phyloP scores from a whole-genome alignment of 2,329 filamentous ascomycete species.

The Metarhizium guizhouense region DNA sequence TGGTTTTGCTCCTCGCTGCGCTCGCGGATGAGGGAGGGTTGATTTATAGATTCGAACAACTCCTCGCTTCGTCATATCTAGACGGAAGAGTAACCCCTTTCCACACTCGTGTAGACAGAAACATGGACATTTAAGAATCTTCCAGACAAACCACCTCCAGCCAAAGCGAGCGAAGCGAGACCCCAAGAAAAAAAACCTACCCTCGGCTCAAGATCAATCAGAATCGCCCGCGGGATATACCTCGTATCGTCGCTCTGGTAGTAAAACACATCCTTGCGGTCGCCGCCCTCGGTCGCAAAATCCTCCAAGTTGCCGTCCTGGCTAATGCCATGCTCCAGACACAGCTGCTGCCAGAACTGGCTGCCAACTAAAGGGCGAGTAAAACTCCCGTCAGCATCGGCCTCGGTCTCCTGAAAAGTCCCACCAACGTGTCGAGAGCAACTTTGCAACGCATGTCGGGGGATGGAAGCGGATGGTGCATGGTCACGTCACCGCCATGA shows the following conservation, averaged over 20 bases:
- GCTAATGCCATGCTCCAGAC: constrained; percentile 95
- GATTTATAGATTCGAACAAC: too few species aligned
- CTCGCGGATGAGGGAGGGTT: not conserved
- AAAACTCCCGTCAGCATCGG: not conserved
- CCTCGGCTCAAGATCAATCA: constrained; percentile 89
- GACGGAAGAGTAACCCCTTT: too few species aligned
- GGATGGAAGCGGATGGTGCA: too few species aligned
- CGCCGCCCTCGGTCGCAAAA: constrained; percentile 94
- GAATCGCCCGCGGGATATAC: constrained; percentile 92
- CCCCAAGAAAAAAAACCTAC: constrained; percentile 34
- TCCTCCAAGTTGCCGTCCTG: constrained; percentile 96
- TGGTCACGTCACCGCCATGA: too few species aligned
- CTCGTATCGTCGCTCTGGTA: constrained; percentile 98
- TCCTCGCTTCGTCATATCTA: too few species aligned
- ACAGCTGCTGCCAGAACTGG: constrained; percentile 98
- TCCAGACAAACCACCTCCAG: too few species aligned
- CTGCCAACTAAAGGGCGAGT: constrained; percentile 70
- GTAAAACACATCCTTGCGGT: constrained; percentile 98
- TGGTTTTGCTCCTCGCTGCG: not conserved
- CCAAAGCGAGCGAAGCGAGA: too few species aligned
- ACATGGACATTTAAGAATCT: not conserved
- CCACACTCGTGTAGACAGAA: too few species aligned
- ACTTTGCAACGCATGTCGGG: too few species aligned
- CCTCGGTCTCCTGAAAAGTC: too few species aligned
- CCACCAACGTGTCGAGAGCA: too few species aligned